Evolutionary conservation across 2,329 filamentous ascomycete species (phyloP), one percentile per base, ranked within the genome.

Genomic region (Fusarium hostae): DNA sequence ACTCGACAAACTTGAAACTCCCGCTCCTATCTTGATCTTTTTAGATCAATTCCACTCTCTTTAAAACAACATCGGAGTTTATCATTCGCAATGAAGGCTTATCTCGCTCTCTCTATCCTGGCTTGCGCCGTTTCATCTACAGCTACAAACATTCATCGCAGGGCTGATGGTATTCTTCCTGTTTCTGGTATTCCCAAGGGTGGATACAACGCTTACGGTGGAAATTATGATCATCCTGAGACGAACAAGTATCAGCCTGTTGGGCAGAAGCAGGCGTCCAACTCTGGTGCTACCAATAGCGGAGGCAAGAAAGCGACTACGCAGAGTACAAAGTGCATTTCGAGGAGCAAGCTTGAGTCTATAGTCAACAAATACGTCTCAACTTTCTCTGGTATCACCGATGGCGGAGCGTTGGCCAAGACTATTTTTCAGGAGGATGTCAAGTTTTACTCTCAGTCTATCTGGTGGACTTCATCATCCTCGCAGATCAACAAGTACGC

Each of bases 361-460:
- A 54, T 71, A 5, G 70, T 73, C 28, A 63, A 73, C 48, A 73
- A 75, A 44, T 75, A 75, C 41, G 59, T 73, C 16, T 55, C 63
- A 22, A 62, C 72, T 6, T 70, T 73, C 39, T 54, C 60, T 3
- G 72, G 72, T 13, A 71, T 75, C 37, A 71, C 70, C 11, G 72
- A 75, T 15, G 61, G 61, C 5, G 72, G 70, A 51, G 57, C 63
- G 2, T 2, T 59, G 4, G 70, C 64, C 6, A 64, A n/a, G 55
- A 58, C 45, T 5, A 60, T 60, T 35, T 75, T 75, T 32, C 50
- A 67, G 5, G 57, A 50, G 13, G 40, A 73, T 30, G 59, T 69
- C 57, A 69, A 65, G 59, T 28, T 75, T 15, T 75, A 66, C 16
- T 75, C 70, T 1, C 72, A 75, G 57, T 71, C 63, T 30, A 35